Evolutionary conservation across 2,329 filamentous ascomycete genomes (phyloP).

Genomic region (Zymoseptoria crescenta): DNA sequence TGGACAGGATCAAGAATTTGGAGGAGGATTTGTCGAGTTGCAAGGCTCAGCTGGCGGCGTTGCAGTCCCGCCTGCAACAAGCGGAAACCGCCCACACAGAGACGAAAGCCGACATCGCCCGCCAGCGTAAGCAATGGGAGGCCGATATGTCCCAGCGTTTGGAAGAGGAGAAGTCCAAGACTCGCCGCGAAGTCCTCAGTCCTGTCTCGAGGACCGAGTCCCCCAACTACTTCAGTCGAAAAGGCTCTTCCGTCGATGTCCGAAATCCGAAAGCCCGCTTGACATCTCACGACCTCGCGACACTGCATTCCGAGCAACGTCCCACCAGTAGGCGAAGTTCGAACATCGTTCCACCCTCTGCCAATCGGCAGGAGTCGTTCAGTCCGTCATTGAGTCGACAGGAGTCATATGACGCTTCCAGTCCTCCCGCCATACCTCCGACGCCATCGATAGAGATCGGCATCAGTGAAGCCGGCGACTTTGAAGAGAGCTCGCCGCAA

Average conservation of each 20-base stretch:
- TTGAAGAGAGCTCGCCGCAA: slow-evolving; percentile 54
- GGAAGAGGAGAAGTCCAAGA: slow-evolving; percentile 58
- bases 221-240: slow-evolving; percentile 30
- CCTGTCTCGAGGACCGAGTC: slow-evolving; percentile 30
- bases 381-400: slow-evolving; percentile 21
- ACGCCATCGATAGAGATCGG: slow-evolving; percentile 44
- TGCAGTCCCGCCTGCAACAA: slow-evolving; percentile 59
- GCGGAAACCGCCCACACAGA: slow-evolving; percentile 56
- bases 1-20: slow-evolving; percentile 54
- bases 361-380: slow-evolving; percentile 39
- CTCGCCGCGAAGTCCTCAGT: slow-evolving; percentile 38
- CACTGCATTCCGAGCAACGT: slow-evolving; percentile 19
- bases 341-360: slow-evolving; percentile 19
- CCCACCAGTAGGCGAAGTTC: slow-evolving; percentile 29
- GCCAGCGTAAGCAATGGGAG: slow-evolving; percentile 53
- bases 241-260: slow-evolving; percentile 28
- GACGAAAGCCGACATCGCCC: slow-evolving; percentile 47
- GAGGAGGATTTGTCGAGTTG: slow-evolving; percentile 57
- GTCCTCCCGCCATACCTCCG: slow-evolving; percentile 15
- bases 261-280: slow-evolving; percentile 25
- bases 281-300: slow-evolving; percentile 22
- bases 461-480: slow-evolving; percentile 44
- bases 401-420: neutral
- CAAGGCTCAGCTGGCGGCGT: slow-evolving; percentile 50
- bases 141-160: slow-evolving; percentile 50